Conservation (phyloP, 2,329 filamentous ascomycete species). For the Sporothrix variecibatus region DNA sequence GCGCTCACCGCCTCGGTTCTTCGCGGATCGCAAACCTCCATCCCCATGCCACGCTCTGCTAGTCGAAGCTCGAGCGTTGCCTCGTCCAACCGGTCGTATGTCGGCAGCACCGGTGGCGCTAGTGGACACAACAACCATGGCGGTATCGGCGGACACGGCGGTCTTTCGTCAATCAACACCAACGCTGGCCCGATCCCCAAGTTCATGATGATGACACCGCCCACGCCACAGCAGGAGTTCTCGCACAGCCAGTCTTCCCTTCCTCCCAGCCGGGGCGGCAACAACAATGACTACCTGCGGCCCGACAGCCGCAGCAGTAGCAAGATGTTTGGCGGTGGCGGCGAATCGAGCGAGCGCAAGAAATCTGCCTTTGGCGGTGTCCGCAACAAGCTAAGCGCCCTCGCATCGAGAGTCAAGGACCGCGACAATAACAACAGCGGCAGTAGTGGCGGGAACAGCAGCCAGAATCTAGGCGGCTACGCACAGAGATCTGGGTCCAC, state of each 20-base stretch:
- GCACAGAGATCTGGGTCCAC: conserved; percentile 6
- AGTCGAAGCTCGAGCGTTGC: conserved; percentile 58
- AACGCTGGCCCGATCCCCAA: conserved; percentile 39
- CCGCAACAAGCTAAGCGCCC: conserved; percentile 34
- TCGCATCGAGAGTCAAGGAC: conserved; percentile 35
- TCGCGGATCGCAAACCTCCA: conserved; percentile 52
- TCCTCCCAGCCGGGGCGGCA: conserved; percentile 20
- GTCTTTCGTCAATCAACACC: conserved; percentile 23
- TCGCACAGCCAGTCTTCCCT: not conserved
- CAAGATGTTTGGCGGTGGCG: conserved; percentile 16
- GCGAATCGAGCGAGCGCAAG: conserved; percentile 29
- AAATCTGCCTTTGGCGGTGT: conserved; percentile 30
- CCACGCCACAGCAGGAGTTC: conserved; percentile 41
- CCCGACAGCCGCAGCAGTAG: conserved; percentile 30
- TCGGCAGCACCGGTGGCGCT: conserved; percentile 30
- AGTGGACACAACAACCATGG: not conserved
- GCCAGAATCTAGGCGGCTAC: not conserved
- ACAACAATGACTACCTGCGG: conserved; percentile 33
- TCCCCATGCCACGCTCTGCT: conserved; percentile 46
- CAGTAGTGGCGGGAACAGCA: not conserved
- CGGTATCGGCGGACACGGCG: not conserved
- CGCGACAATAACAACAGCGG: conserved; percentile 21
- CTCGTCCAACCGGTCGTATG: conserved; percentile 47
- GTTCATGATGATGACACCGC: conserved; percentile 52
- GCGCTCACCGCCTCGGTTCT: conserved; percentile 58